Evolutionary conservation across 2,329 filamentous ascomycete species (phyloP).

Genomic region (Diaporthe sp.): DNA sequence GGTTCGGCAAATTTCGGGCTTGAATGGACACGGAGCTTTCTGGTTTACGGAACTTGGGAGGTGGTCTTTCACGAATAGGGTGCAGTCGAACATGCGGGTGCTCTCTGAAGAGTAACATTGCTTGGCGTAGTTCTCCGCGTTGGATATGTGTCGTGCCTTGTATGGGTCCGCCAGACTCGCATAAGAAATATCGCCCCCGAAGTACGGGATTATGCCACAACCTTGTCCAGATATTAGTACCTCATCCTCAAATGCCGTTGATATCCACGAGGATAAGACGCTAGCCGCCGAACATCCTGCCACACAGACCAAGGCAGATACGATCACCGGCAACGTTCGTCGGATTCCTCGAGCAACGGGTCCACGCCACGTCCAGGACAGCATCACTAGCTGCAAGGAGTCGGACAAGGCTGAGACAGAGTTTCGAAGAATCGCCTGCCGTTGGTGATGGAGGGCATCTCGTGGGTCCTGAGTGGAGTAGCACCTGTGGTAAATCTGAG

Average conservation of each 20-base stretch:
- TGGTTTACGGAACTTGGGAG: background rate
- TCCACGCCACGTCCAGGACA: background rate
- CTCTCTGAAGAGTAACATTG: conserved; percentile 40
- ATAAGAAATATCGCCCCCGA: too few relatives aligned
- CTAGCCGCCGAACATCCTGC: background rate
- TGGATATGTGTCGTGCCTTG: background rate
- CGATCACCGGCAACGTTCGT: background rate
- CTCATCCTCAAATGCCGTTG: background rate
- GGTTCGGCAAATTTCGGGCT: conserved; percentile 29
- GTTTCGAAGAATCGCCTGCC: conserved; percentile 37
- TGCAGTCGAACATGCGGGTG: conserved; percentile 11
- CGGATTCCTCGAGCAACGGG: background rate
- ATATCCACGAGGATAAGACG: background rate
- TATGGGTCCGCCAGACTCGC: background rate
- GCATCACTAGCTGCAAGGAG: background rate
- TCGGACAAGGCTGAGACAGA: background rate
- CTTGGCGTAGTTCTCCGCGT: conserved; percentile 35
- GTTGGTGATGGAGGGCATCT: conserved; percentile 46
- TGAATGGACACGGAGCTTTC: conserved; percentile 41
- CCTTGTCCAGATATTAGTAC: background rate
- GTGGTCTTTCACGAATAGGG: conserved; percentile 3
- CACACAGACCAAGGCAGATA: background rate
- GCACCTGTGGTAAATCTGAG: conserved; percentile 41
- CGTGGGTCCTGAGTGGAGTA: conserved; percentile 39
- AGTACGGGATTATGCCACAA: background rate